phyloP scores from a whole-genome alignment of 2,329 filamentous ascomycete species.

The Talaromyces sp. region DNA sequence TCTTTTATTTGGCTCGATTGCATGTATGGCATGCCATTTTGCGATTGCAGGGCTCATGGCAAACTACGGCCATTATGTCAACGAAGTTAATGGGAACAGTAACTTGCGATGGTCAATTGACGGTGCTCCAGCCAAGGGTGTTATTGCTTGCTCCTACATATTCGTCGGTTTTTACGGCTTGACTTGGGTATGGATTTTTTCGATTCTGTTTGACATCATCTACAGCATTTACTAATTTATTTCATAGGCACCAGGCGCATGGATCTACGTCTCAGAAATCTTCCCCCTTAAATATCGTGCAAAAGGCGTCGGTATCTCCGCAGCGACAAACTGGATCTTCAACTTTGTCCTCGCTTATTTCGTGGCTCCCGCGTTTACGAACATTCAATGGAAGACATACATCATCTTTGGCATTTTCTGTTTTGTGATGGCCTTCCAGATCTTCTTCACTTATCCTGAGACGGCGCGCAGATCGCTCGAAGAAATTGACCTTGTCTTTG shows the following conservation, averaged over 20 bases:
- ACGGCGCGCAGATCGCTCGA: conserved; percentile 71
- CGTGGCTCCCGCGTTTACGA: conserved; percentile 58
- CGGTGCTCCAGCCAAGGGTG: conserved; percentile 54
- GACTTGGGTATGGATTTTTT: conserved; percentile 45
- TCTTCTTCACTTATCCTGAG: conserved; percentile 66
- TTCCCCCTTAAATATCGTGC: conserved; percentile 64
- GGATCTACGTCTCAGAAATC: conserved; percentile 63
- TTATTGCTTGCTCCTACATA: conserved; percentile 65
- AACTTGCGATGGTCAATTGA: conserved; percentile 49
- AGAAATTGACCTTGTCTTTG: conserved; percentile 72
- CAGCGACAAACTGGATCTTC: conserved; percentile 63
- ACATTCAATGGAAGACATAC: conserved; percentile 46
- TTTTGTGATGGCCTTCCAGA: conserved; percentile 65
- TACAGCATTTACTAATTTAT: background rate
- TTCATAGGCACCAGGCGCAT: conserved; percentile 55
- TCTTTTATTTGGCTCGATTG: conserved; percentile 48
- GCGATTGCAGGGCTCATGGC: conserved; percentile 56
- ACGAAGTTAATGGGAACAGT: conserved; percentile 49
- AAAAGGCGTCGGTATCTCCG: conserved; percentile 62
- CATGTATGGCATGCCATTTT: conserved; percentile 52
- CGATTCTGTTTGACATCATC: background rate
- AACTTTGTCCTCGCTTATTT: conserved; percentile 58
- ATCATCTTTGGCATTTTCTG: conserved; percentile 67
- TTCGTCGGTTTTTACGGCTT: conserved; percentile 39
- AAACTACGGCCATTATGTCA: conserved; percentile 46